phyloP scores from a whole-genome alignment of 1,139 yeast species.

The Yamadazyma oceani region DNA sequence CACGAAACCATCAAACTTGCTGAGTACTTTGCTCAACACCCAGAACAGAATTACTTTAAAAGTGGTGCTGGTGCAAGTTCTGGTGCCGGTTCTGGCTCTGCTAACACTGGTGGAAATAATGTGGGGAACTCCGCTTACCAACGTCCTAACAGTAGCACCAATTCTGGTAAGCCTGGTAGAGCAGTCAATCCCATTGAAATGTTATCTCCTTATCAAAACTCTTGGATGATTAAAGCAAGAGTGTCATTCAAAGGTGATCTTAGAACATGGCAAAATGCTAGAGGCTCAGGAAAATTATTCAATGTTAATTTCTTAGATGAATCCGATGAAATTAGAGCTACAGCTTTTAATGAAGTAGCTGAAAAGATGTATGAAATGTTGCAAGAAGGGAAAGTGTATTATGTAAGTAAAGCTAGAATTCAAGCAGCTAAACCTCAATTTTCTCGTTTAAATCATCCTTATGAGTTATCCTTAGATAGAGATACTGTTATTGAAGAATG shows the following conservation, averaged over 20 bases:
- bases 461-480: slow-evolving; percentile 80
- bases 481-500: slow-evolving; percentile 78
- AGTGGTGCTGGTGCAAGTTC: slow-evolving; percentile 15
- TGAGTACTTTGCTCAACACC: slow-evolving; percentile 54
- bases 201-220: slow-evolving; percentile 85
- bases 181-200: slow-evolving; percentile 74
- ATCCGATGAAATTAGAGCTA: slow-evolving; percentile 94
- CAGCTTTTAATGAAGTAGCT: slow-evolving; percentile 89
- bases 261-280: slow-evolving; percentile 81
- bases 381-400: slow-evolving; percentile 89
- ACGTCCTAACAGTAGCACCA: slow-evolving; percentile 17
- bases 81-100: slow-evolving; percentile 13
- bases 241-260: slow-evolving; percentile 86
- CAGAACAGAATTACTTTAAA: slow-evolving; percentile 46
- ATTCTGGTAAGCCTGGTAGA: slow-evolving; percentile 19
- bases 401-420: slow-evolving; percentile 77
- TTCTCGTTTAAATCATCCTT: slow-evolving; percentile 81
- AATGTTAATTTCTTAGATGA: slow-evolving; percentile 88
- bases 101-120: slow-evolving; percentile 4
- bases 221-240: slow-evolving; percentile 92
- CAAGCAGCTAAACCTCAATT: slow-evolving; percentile 85
- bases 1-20: slow-evolving; percentile 45
- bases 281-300: slow-evolving; percentile 89
- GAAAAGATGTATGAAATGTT: slow-evolving; percentile 72
- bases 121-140: not conserved